Evolutionary conservation across 2,329 filamentous ascomycete genomes (phyloP).

Genomic region (Penicillium sp.): DNA sequence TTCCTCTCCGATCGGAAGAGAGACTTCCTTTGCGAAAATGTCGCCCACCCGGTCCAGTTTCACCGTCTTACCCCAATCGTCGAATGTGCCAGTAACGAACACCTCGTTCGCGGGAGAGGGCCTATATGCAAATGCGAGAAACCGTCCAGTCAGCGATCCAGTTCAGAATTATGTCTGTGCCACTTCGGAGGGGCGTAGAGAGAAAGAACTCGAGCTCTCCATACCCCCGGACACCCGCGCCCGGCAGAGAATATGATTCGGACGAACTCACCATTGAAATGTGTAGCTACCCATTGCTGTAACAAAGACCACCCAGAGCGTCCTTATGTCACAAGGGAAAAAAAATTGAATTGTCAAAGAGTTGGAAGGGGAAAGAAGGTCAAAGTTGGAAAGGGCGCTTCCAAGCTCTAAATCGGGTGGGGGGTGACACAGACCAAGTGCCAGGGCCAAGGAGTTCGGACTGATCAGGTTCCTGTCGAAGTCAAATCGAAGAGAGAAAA

Average conservation of each 20-base stretch:
- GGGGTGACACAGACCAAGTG: conserved; percentile 24
- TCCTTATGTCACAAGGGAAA: background rate
- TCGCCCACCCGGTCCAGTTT: conserved; percentile 75
- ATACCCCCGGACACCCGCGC: background rate
- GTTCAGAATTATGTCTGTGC: conserved; percentile 15
- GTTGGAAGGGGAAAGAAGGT: conserved; percentile 3
- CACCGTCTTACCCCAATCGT: conserved; percentile 87
- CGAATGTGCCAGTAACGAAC: conserved; percentile 93
- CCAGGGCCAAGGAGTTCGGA: conserved; percentile 1
- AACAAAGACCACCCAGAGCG: background rate
- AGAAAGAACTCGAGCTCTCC: conserved; percentile 6
- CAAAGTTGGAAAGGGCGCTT: conserved; percentile 7
- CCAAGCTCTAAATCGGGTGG: conserved; percentile 19
- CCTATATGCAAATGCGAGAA: conserved; percentile 57
- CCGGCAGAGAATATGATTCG: background rate
- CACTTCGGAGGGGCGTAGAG: conserved; percentile 5
- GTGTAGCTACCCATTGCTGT: conserved; percentile 35
- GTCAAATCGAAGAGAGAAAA: background rate
- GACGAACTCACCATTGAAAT: conserved; percentile 39
- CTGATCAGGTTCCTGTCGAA: conserved; percentile 1
- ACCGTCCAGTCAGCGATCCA: conserved; percentile 30
- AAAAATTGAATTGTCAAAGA: background rate
- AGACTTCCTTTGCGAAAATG: conserved; percentile 77
- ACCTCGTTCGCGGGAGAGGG: conserved; percentile 80
- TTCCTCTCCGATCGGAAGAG: conserved; percentile 68